These are phyloP conservation scores for Clarkia xantiana DNA, from an alignment of 345 rosid species.

Conservation along the genomic window DNA sequence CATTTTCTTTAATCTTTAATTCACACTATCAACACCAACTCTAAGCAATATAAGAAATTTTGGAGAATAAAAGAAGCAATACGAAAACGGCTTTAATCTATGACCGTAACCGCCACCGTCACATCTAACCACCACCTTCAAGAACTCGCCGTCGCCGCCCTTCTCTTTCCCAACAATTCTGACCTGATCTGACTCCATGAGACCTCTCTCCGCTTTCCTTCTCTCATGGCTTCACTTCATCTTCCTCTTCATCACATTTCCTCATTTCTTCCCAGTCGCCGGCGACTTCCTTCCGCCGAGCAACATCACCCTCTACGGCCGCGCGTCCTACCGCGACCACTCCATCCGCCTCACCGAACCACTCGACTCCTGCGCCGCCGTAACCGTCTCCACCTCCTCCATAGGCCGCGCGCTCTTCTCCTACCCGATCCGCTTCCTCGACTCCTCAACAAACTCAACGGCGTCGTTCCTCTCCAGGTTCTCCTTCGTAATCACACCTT, in stretches of 20 bases:
- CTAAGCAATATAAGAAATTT: too few relatives aligned
- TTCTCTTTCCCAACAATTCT: background rate
- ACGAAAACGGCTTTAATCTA: too few relatives aligned
- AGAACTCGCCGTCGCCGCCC: background rate
- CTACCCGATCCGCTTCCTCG: conserved; percentile 46
- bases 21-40: too few relatives aligned
- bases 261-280: conserved; percentile 18
- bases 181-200: conserved; percentile 7
- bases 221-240: conserved; percentile 17
- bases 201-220: conserved; percentile 6
- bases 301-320: conserved; percentile 58
- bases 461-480: conserved; percentile 57
- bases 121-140: too few relatives aligned
- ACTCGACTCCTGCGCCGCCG: conserved; percentile 22
- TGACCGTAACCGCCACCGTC: too few relatives aligned
- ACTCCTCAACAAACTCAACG: conserved; percentile 26
- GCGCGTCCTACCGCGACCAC: conserved; percentile 35
- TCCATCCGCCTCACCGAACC: conserved; percentile 59
- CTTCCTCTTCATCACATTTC: conserved; percentile 14
- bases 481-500: conserved; percentile 45
- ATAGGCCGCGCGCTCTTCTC: conserved; percentile 51
- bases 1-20: too few relatives aligned
- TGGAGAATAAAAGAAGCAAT: too few relatives aligned
- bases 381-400: conserved; percentile 20
- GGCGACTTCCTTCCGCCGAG: conserved; percentile 14